Base-by-base conservation (phyloP, 768 basidiomycete genomes). In the Hygrocybe coccinea region DNA sequence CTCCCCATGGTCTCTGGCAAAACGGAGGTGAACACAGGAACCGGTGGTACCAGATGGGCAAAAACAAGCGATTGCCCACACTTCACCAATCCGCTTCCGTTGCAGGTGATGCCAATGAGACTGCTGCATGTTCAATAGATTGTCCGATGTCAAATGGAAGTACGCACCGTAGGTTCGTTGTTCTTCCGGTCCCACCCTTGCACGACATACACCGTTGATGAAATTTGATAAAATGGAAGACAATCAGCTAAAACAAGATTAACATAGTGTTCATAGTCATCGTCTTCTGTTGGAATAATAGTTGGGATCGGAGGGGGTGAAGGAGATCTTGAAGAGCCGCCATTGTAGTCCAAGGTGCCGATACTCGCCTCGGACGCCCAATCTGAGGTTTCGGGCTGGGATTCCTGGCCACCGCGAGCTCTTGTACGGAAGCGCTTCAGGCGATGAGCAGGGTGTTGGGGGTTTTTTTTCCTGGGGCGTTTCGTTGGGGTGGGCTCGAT, bases 151-250 rank as follows among this genome's bases (percentile, higher is more conserved):
- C 14, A 15, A 46, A 11, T 19, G 29, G 49, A 37, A 22, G 43
- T 29, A 38, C 37, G 21, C 39, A 59, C 55, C n/a, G 53, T 59
- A 12, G 33, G 39, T 15, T 14, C 43, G 14, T 37, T 54, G 15
- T 5, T 44, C 48, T 24, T 54, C 15, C 47, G 24, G 35, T 61
- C 60, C 60, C 60, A 61, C 7, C 60, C 60, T 38, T 61, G 55
- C 37, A 56, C 60, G 7, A 61, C 54, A 25, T 58, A 61, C 0
- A 61, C 17, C 15, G 54, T 57, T 19, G 2, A 2, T 0, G 49
- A 33, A 29, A 61, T 58, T 47, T 56, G 57, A 37, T 58, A 61
- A 24, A 61, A 53, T 0, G 36, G 52, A 25, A 37, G 12, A 33
- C 46, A 49, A 33, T 56, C 55, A 21, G 48, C 35, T 11, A 50